Evolutionary conservation across 2,329 filamentous ascomycete species (phyloP).

Genomic region (Colletotrichum salicis): DNA sequence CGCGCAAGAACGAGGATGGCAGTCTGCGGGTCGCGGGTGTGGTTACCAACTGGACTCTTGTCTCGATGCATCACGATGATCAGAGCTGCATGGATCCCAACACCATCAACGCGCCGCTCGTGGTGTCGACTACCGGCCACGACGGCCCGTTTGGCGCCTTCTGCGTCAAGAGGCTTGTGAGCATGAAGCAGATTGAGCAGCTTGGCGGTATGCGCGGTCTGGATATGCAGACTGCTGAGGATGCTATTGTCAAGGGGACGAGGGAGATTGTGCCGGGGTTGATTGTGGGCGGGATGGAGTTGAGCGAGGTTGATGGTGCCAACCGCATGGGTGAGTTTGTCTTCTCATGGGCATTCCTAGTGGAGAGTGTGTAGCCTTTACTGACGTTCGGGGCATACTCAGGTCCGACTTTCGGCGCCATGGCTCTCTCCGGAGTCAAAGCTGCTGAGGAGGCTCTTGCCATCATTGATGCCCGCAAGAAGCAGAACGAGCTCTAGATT

Average conservation of each 20-base stretch:
- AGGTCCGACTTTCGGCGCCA: constrained; percentile 74
- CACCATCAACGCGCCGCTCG: constrained; percentile 91
- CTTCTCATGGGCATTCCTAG: too few relatives aligned
- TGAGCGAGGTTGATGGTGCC: constrained; percentile 89
- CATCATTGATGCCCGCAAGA: constrained; percentile 81
- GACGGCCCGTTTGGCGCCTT: constrained; percentile 93
- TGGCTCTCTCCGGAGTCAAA: constrained; percentile 89
- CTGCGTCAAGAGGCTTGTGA: constrained; percentile 88
- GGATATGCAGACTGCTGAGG: constrained; percentile 91
- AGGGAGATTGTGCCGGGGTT: constrained; percentile 88
- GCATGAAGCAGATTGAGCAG: constrained; percentile 84
- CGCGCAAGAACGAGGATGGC: constrained; percentile 68
- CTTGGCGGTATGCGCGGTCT: constrained; percentile 92
- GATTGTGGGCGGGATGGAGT: constrained; percentile 94
- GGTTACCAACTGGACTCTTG: constrained; percentile 95
- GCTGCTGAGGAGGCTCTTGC: constrained; percentile 87
- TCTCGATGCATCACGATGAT: constrained; percentile 86
- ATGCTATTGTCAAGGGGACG: constrained; percentile 92
- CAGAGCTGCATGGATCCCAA: constrained; percentile 98
- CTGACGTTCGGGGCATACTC: neutral
- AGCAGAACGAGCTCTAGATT: constrained; percentile 73
- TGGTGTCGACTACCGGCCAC: constrained; percentile 92
- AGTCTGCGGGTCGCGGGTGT: constrained; percentile 82
- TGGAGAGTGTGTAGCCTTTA: too few relatives aligned
- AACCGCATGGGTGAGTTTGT: constrained; percentile 79